These are phyloP conservation scores for Corynascus novoguineensis DNA, from an alignment of 495 filamentous ascomycete genomes.

Conservation along the genomic window DNA sequence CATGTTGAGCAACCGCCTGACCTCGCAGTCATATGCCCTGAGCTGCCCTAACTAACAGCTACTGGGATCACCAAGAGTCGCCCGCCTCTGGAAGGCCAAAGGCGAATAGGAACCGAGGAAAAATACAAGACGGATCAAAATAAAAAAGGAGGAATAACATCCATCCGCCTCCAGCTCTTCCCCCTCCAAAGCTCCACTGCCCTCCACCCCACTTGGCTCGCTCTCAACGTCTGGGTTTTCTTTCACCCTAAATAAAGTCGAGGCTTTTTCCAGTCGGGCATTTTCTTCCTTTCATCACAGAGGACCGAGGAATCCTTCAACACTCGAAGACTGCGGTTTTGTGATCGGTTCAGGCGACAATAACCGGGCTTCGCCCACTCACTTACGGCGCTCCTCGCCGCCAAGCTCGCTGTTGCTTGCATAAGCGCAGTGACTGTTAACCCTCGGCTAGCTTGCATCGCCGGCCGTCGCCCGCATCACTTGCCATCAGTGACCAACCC, in stretches of 20 bases:
- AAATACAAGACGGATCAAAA: not conserved
- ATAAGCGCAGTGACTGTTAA: slow-evolving; percentile 29
- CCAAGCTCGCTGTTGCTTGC: slow-evolving; percentile 32
- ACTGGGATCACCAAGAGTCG: not conserved
- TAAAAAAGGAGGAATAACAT: slow-evolving; percentile 6
- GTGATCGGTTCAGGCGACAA: slow-evolving; percentile 19
- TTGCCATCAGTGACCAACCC: slow-evolving; percentile 5
- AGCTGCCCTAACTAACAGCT: slow-evolving; percentile 16
- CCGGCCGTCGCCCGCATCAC: slow-evolving; percentile 11
- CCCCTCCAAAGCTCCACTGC: slow-evolving; percentile 11
- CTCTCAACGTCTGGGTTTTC: slow-evolving; percentile 14
- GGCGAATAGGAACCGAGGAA: not conserved
- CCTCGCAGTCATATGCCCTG: slow-evolving; percentile 19
- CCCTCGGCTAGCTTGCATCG: slow-evolving; percentile 19
- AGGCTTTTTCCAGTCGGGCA: slow-evolving; percentile 6
- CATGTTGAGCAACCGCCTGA: slow-evolving; percentile 19
- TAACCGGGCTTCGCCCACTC: slow-evolving; percentile 29
- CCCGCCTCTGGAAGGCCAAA: not conserved
- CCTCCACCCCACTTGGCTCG: slow-evolving; percentile 15
- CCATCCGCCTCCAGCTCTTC: slow-evolving; percentile 8
- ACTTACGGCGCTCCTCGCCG: slow-evolving; percentile 29
- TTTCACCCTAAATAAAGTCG: slow-evolving; percentile 6
- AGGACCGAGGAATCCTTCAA: slow-evolving; percentile 7
- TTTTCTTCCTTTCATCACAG: slow-evolving; percentile 9
- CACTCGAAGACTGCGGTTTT: slow-evolving; percentile 26